A percentile compares a stretch with the other conserved stretches of the same genome.
These are phyloP conservation scores for Pestalotiopsis sp. DNA, from an alignment of 2,329 filamentous ascomycete species.

Conservation along the genomic window DNA sequence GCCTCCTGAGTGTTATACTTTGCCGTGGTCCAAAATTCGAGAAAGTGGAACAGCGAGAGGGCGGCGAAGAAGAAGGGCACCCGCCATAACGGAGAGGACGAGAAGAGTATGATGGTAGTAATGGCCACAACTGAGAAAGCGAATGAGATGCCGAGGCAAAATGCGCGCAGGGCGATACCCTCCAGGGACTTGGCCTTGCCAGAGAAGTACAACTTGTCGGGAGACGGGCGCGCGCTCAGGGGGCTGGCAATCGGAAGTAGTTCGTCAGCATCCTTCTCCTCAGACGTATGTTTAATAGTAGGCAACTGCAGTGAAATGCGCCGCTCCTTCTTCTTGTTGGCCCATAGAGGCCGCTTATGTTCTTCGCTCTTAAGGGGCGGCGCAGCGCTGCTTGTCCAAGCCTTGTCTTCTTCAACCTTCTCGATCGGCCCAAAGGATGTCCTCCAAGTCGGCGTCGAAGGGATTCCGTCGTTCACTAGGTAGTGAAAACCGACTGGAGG, in stretches of 20 bases:
- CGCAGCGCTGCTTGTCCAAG: conserved; percentile 1
- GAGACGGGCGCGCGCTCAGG: conserved; percentile 16
- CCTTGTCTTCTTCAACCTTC: conserved; percentile 8
- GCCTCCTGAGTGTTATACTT: conserved; percentile 77
- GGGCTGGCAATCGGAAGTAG: conserved; percentile 21
- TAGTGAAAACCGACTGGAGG: conserved; percentile 6
- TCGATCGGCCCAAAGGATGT: conserved; percentile 5
- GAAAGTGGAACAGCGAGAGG: conserved; percentile 86
- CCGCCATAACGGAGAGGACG: conserved; percentile 57
- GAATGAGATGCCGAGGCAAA: conserved; percentile 52
- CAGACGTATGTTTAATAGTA: conserved; percentile 19
- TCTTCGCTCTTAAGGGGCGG: conserved; percentile 1
- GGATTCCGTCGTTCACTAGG: conserved; percentile 3
- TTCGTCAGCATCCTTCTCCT: conserved; percentile 25
- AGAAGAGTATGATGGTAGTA: conserved; percentile 34
- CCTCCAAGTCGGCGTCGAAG: conserved; percentile 4
- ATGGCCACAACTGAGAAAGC: conserved; percentile 36
- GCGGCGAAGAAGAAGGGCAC: conserved; percentile 66
- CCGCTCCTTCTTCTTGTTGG: conserved; percentile 24
- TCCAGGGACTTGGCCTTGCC: conserved; percentile 58
- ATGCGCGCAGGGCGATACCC: conserved; percentile 60
- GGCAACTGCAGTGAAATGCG: conserved; percentile 21
- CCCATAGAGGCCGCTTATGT: conserved; percentile 18
- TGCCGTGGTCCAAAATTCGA: conserved; percentile 93
- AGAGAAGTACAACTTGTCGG: conserved; percentile 41